phyloP scores from a whole-genome alignment of 306 rosid species.

The Glycine latifolia region DNA sequence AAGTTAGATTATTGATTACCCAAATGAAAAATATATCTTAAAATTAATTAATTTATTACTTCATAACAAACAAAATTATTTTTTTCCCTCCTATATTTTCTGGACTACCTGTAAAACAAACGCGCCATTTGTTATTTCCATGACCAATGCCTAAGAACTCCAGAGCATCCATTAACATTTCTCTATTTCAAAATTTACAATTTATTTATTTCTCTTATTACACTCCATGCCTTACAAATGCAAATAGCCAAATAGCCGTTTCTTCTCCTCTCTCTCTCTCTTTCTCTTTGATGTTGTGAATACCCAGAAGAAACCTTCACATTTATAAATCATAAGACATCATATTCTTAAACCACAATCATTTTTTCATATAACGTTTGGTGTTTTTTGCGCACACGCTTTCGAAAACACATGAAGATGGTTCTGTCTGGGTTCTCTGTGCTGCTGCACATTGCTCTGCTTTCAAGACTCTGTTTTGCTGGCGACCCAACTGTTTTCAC shows the following conservation, averaged over 20 bases:
- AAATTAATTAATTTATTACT: too few relatives aligned
- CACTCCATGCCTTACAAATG: neutral
- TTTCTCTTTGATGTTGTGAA: neutral
- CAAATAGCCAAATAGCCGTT: conserved; percentile 34
- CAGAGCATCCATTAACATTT: too few relatives aligned
- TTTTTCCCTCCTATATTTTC: too few relatives aligned
- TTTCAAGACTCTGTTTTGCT: conserved; percentile 56
- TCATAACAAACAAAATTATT: too few relatives aligned
- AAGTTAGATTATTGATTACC: too few relatives aligned
- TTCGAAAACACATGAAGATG: conserved; percentile 45
- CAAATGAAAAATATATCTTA: too few relatives aligned
- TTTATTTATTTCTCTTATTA: neutral
- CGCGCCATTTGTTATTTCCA: too few relatives aligned
- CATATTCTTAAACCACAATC: neutral
- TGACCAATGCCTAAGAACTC: too few relatives aligned
- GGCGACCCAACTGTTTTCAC: conserved; percentile 66
- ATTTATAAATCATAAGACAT: neutral
- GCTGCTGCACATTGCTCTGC: conserved; percentile 50
- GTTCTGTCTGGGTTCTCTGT: conserved; percentile 46
- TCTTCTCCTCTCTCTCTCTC: neutral
- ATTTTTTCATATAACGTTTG: neutral
- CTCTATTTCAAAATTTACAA: neutral
- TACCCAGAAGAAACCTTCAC: neutral
- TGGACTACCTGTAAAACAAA: too few relatives aligned
- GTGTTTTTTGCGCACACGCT: neutral